phyloP scores from a whole-genome alignment of 768 basidiomycete species.

The Vishniacozyma victoriae region DNA sequence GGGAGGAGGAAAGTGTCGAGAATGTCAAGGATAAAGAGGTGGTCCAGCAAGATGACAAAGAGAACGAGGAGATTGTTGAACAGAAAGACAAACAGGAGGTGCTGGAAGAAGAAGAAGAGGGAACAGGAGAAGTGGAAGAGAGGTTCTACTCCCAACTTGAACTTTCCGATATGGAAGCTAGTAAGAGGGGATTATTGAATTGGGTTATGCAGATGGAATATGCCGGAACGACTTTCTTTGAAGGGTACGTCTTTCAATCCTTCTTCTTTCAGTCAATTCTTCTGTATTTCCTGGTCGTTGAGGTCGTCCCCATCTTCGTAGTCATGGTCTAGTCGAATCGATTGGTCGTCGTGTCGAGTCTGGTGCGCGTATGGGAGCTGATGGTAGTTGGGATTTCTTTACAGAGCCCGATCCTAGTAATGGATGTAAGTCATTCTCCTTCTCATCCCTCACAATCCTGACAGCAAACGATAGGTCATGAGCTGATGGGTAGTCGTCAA shows the following conservation, averaged over 20 bases:
- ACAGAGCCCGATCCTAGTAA: slow-evolving; percentile 33
- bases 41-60: too few relatives aligned
- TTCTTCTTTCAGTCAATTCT: neutral
- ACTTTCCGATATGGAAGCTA: neutral
- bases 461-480: neutral
- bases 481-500: slow-evolving; percentile 25
- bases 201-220: slow-evolving; percentile 29
- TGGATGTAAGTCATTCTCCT: slow-evolving; percentile 27
- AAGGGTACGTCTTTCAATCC: slow-evolving; percentile 18
- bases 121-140: neutral
- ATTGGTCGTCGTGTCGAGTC: too few relatives aligned
- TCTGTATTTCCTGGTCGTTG: neutral
- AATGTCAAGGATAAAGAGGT: too few relatives aligned
- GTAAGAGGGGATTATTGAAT: slow-evolving; percentile 1
- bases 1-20: too few relatives aligned
- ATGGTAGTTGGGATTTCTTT: slow-evolving; percentile 35
- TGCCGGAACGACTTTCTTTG: slow-evolving; percentile 34
- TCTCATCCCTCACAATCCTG: neutral
- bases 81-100: too few relatives aligned
- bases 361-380: neutral
- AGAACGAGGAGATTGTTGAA: too few relatives aligned
- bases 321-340: too few relatives aligned
- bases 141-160: neutral
- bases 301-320: too few relatives aligned
- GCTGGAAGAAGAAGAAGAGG: neutral